Evolutionary conservation across 192 early-diverging fungal species (phyloP).

Genomic region (Coemansia sp.): DNA sequence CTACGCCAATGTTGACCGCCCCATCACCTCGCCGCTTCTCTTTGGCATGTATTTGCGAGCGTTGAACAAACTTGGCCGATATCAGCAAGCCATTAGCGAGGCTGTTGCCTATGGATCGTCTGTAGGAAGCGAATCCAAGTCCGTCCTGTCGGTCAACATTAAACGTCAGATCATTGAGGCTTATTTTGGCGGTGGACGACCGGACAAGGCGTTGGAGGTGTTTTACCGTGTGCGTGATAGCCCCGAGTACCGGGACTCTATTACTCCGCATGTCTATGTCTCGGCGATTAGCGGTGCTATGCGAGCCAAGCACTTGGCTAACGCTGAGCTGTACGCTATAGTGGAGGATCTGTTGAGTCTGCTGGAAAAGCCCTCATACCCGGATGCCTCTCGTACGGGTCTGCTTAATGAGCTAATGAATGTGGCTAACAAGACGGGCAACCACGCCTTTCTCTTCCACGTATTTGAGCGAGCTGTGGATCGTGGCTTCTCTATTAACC

Average conservation of each 20-base stretch:
- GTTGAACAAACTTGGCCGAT: slow-evolving; percentile 31
- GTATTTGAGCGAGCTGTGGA: slow-evolving; percentile 27
- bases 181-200: slow-evolving; percentile 28
- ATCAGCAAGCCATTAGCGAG: slow-evolving; percentile 23
- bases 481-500: slow-evolving; percentile 14
- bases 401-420: slow-evolving; percentile 40
- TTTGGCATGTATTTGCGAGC: slow-evolving; percentile 43
- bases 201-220: slow-evolving; percentile 26
- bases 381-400: slow-evolving; percentile 20
- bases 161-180: slow-evolving; percentile 37
- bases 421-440: slow-evolving; percentile 7
- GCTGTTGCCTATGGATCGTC: not conserved
- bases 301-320: slow-evolving; percentile 4
- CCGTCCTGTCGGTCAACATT: not conserved
- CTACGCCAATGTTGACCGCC: slow-evolving; percentile 6
- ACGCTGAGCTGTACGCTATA: slow-evolving; percentile 2
- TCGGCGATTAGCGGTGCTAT: slow-evolving; percentile 19
- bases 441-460: slow-evolving; percentile 6
- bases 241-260: not conserved
- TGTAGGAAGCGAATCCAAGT: not conserved
- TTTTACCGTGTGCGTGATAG: slow-evolving; percentile 8
- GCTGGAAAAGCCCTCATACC: slow-evolving; percentile 2
- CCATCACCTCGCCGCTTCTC: slow-evolving; percentile 14
- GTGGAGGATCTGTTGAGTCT: slow-evolving; percentile 28
- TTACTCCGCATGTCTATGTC: slow-evolving; percentile 34